Base-by-base conservation (phyloP, 169 alveolate species). In the Cystoisospora suis region DNA sequence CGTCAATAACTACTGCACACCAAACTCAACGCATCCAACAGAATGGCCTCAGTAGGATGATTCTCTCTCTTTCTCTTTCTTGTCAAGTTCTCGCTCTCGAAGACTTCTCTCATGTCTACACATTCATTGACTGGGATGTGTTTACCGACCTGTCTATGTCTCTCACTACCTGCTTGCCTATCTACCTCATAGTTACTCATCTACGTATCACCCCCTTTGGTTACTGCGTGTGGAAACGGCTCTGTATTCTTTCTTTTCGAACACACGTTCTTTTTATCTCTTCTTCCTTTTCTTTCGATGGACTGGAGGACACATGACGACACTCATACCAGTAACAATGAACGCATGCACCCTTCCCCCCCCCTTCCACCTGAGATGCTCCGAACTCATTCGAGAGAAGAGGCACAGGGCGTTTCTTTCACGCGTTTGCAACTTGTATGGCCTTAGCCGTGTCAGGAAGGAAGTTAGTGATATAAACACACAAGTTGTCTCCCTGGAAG, bases 21-120 rank as follows among this genome's bases (percentile, higher is more conserved):
- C 77, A 3, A 38, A 38, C 34, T 36, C 83, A 1, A 38, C 83
- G 29, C 20, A 23, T 4, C 49, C 83, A 4, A 72, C 83, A 7
- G 83, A 72, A 27, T 72, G 83, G 83, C 83, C 83, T 6, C 15
- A 46, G 83, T 72, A 65, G 7, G 77, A 32, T 65, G 23, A 36
- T 12, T 65, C 40, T n/a, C 42, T 59, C 61, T 20, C 61, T 20
- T 9, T 9, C 9, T 49, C 20, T 49, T 49, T 20, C 20, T 49
- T 49, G 9, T 20, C 20, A 20, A 20, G 20, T 20, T 49, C n/a
- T 20, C 61, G n/a, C n/a, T 9, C n/a, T 12, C 61, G 20, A 20
- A 20, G n/a, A 9, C 61, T 49, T 20, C 61, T 20, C 20, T 49
- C 61, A 9, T 9, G 61, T 49, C n/a, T 49, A 49, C 61, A 49